phyloP scores from a whole-genome alignment of 2,329 filamentous ascomycete species.

The Neocucurbitaria cava region DNA sequence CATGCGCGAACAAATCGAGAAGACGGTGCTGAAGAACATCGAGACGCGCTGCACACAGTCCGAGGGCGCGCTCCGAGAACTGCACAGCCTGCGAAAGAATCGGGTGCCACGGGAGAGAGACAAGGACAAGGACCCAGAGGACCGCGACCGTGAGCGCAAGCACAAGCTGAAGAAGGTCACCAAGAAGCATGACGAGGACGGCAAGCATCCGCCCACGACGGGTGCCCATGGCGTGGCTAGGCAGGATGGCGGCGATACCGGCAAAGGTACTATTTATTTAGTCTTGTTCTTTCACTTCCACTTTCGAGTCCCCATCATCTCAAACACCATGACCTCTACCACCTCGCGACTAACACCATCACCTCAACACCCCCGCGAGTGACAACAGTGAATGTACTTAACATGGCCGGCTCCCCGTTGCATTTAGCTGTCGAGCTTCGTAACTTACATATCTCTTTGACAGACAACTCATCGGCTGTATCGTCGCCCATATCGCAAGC shows the following conservation, averaged over 20 bases:
- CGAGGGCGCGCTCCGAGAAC: conserved; percentile 75
- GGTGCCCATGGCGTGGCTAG: conserved; percentile 69
- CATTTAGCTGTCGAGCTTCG: conserved; percentile 3
- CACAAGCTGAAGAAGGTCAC: conserved; percentile 65
- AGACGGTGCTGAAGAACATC: conserved; percentile 53
- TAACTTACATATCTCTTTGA: conserved; percentile 10
- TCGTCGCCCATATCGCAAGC: conserved; percentile 53
- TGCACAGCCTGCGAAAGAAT: conserved; percentile 71
- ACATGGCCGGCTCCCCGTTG: neutral
- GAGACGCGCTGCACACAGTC: conserved; percentile 67
- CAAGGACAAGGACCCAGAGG: conserved; percentile 57
- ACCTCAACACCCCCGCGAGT: neutral
- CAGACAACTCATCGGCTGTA: conserved; percentile 49
- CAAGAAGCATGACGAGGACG: conserved; percentile 77
- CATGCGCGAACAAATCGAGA: conserved; percentile 71
- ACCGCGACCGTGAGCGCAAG: conserved; percentile 53
- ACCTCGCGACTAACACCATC: too few relatives aligned
- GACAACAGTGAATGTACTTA: neutral
- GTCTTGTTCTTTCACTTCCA: conserved; percentile 2
- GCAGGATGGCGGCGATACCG: conserved; percentile 68
- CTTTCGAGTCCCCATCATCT: neutral
- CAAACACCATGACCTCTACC: too few relatives aligned
- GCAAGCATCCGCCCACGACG: conserved; percentile 65
- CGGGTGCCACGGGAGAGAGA: conserved; percentile 60
- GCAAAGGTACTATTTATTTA: conserved; percentile 55